Evolutionary conservation across 2,329 filamentous ascomycete species (phyloP).

Genomic region (Waltergamsia citrina): DNA sequence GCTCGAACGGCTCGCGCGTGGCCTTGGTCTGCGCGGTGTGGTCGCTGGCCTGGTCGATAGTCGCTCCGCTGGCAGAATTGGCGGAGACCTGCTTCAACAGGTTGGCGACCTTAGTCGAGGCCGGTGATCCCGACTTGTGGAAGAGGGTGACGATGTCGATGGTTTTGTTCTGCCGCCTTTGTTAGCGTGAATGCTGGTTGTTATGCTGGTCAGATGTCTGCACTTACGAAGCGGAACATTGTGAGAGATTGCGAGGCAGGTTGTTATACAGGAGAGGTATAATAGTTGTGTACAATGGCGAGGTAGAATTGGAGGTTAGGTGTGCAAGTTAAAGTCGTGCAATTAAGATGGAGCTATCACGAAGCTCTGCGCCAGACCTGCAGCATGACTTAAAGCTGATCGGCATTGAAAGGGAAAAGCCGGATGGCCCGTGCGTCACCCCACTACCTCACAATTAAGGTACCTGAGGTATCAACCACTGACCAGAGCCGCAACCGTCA

Average conservation of each 20-base stretch:
- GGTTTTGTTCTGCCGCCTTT: conserved; percentile 53
- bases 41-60: conserved; percentile 64
- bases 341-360: neutral
- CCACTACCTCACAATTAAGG: too few relatives aligned
- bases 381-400: too few relatives aligned
- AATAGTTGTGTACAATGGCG: neutral
- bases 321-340: neutral
- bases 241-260: conserved; percentile 10
- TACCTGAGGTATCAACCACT: too few relatives aligned
- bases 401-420: too few relatives aligned
- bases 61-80: conserved; percentile 56
- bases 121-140: conserved; percentile 67
- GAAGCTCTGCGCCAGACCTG: neutral
- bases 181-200: neutral
- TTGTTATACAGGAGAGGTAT: too few relatives aligned
- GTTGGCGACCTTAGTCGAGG: conserved; percentile 64
- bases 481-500: too few relatives aligned
- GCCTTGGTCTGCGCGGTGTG: conserved; percentile 46
- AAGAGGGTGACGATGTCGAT: conserved; percentile 94
- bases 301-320: neutral
- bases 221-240: conserved; percentile 38
- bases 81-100: conserved; percentile 75
- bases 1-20: conserved; percentile 64
- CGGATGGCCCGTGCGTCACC: too few relatives aligned
- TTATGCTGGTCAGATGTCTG: too few relatives aligned